Percentiles rank a stretch among this genome's conserved stretches.
Conservation (phyloP, 1,284 basidiomycete genomes). For the Schizophyllum amplum region DNA sequence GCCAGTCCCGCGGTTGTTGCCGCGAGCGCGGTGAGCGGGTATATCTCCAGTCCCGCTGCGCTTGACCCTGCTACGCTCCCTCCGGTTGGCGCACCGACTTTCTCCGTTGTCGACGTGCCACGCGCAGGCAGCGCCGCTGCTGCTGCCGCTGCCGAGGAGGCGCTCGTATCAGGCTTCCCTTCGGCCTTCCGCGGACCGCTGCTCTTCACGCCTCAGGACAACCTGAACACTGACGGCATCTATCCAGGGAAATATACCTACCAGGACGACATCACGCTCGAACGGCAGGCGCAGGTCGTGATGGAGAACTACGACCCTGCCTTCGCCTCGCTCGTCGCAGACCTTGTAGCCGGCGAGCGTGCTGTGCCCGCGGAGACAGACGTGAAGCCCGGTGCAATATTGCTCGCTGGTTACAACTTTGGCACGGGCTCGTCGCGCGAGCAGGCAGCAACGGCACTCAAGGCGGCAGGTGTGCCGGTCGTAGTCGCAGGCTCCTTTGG, state of each 20-base stretch:
- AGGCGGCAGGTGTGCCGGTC: slow-evolving; percentile 87
- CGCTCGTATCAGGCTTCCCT: slow-evolving; percentile 78
- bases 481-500: slow-evolving; percentile 97
- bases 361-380: slow-evolving; percentile 13
- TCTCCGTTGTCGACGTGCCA: slow-evolving; percentile 34
- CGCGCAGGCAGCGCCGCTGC: not conserved
- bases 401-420: slow-evolving; percentile 97
- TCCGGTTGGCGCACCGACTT: slow-evolving; percentile 44
- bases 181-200: slow-evolving; percentile 75
- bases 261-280: slow-evolving; percentile 97
- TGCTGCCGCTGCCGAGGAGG: slow-evolving; percentile 35
- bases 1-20: slow-evolving; percentile 96
- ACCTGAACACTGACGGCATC: slow-evolving; percentile 96
- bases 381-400: slow-evolving; percentile 57
- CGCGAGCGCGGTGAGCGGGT: slow-evolving; percentile 88
- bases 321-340: slow-evolving; percentile 73
- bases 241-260: slow-evolving; percentile 99
- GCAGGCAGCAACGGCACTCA: slow-evolving; percentile 96
- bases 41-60: slow-evolving; percentile 80
- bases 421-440: slow-evolving; percentile 98
- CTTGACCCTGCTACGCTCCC: slow-evolving; percentile 53
- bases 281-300: slow-evolving; percentile 92
- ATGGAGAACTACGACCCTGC: slow-evolving; percentile 97
- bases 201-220: slow-evolving; percentile 93
- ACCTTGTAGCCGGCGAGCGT: slow-evolving; percentile 26